Evolutionary conservation across 768 basidiomycete genomes (phyloP).

Genomic region (Russula earlei): DNA sequence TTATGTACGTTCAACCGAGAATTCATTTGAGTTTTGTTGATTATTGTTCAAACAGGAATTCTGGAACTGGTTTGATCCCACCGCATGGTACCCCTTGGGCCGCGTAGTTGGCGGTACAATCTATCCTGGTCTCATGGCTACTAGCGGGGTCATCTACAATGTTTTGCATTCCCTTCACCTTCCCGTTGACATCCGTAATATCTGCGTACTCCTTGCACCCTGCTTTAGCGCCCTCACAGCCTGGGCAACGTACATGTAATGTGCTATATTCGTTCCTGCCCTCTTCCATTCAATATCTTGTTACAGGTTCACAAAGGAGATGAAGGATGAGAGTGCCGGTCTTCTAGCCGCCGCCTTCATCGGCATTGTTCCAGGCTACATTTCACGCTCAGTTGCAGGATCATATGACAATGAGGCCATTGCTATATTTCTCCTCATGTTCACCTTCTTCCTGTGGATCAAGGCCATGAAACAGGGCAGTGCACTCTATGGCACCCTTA

Average conservation of each 20-base stretch:
- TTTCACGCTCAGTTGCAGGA: conserved; percentile 96
- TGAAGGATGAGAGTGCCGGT: conserved; percentile 92
- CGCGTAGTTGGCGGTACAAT: conserved; percentile 98
- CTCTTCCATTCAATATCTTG: neutral
- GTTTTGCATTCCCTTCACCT: conserved; percentile 79
- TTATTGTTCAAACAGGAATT: conserved; percentile 55
- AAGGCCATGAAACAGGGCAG: conserved; percentile 91
- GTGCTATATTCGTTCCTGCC: neutral
- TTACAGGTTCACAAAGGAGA: conserved; percentile 85
- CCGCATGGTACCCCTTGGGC: conserved; percentile 98
- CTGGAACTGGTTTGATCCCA: conserved; percentile 99
- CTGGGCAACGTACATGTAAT: conserved; percentile 89
- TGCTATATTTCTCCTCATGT: conserved; percentile 99
- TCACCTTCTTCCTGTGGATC: conserved; percentile 97
- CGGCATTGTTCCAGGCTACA: conserved; percentile 96
- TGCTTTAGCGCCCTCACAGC: conserved; percentile 96
- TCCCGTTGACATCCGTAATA: conserved; percentile 94
- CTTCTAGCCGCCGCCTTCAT: conserved; percentile 98
- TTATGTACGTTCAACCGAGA: conserved; percentile 54
- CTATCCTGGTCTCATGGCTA: conserved; percentile 97
- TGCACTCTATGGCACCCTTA: conserved; percentile 79
- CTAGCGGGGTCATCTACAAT: conserved; percentile 95
- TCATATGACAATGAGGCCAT: conserved; percentile 99
- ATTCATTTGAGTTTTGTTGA: neutral
- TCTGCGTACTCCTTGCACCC: conserved; percentile 94